phyloP scores from a whole-genome alignment of 2,329 filamentous ascomycete genomes.

The Pseudopithomyces chartarum region DNA sequence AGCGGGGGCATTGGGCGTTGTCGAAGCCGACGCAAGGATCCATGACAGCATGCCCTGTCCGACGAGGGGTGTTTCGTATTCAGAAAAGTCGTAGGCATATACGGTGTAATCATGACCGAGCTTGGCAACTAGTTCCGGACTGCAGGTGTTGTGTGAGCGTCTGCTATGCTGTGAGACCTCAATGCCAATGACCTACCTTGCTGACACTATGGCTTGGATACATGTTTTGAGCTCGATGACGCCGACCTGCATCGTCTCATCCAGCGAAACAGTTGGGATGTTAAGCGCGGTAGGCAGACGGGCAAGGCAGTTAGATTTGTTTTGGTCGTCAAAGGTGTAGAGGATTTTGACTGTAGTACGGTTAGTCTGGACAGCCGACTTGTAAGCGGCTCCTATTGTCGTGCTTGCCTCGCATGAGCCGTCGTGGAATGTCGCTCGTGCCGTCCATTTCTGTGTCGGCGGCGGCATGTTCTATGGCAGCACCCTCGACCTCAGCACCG shows the following conservation, averaged over 20 bases:
- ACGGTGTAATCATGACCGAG: conserved; percentile 87
- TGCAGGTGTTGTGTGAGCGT: conserved; percentile 54
- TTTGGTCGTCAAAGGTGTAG: conserved; percentile 91
- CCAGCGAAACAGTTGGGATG: conserved; percentile 79
- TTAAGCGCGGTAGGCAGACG: conserved; percentile 79
- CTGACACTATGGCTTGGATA: conserved; percentile 76
- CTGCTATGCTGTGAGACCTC: conserved; percentile 14
- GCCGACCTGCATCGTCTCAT: conserved; percentile 81
- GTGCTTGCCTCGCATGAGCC: conserved; percentile 54
- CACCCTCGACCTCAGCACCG: conserved; percentile 23
- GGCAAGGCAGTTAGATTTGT: conserved; percentile 87
- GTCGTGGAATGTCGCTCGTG: conserved; percentile 41
- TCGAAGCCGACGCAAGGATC: conserved; percentile 68
- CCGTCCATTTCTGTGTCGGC: conserved; percentile 25
- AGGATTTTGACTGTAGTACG: conserved; percentile 81
- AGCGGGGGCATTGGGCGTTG: conserved; percentile 59
- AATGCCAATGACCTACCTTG: conserved; percentile 53
- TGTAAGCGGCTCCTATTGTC: conserved; percentile 8
- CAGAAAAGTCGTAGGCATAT: conserved; percentile 95
- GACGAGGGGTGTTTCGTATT: conserved; percentile 89
- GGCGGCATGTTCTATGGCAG: conserved; percentile 28
- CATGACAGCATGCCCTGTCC: conserved; percentile 95
- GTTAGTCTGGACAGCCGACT: conserved; percentile 9
- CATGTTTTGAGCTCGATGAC: conserved; percentile 87
- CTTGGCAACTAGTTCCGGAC: conserved; percentile 82